These are phyloP conservation scores for Barnettozyma salicaria DNA, from an alignment of 805 yeast species.

Conservation along the genomic window DNA sequence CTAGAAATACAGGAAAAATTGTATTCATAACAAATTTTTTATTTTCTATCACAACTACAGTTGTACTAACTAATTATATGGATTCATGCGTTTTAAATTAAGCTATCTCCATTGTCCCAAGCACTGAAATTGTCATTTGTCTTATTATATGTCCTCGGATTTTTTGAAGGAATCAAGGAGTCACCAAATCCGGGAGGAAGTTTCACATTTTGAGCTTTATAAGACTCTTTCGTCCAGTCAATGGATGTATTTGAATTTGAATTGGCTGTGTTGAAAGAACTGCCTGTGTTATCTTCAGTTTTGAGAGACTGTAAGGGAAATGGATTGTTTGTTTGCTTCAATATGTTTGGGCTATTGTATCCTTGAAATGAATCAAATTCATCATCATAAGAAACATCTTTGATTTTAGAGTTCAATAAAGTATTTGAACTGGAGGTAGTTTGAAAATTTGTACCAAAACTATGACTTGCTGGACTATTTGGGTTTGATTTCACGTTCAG, in stretches of 20 bases:
- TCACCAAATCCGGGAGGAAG: slow-evolving; percentile 40
- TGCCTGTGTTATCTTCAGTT: too few relatives aligned
- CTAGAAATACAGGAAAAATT: neutral
- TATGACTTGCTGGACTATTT: neutral
- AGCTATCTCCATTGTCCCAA: slow-evolving; percentile 15
- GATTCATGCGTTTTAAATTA: slow-evolving; percentile 8
- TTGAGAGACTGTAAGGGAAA: too few relatives aligned
- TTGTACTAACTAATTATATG: neutral
- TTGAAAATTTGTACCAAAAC: slow-evolving; percentile 17
- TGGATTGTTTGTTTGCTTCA: slow-evolving; percentile 12
- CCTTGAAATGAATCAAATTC: slow-evolving; percentile 16
- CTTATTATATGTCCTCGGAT: slow-evolving; percentile 5
- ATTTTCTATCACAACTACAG: too few relatives aligned
- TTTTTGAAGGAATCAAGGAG: slow-evolving; percentile 29
- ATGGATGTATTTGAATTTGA: neutral
- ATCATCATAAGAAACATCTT: slow-evolving; percentile 13
- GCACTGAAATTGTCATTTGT: slow-evolving; percentile 6
- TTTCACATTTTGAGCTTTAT: slow-evolving; percentile 13
- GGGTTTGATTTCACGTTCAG: slow-evolving; percentile 17
- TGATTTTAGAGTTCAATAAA: slow-evolving; percentile 3
- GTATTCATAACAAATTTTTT: too few relatives aligned
- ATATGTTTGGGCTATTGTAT: neutral
- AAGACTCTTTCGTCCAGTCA: slow-evolving; percentile 12
- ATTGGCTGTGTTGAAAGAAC: neutral
- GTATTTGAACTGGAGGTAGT: slow-evolving; percentile 5